Base-by-base conservation (phyloP, 208 protist species). In the Angomonas ambiguus region DNA sequence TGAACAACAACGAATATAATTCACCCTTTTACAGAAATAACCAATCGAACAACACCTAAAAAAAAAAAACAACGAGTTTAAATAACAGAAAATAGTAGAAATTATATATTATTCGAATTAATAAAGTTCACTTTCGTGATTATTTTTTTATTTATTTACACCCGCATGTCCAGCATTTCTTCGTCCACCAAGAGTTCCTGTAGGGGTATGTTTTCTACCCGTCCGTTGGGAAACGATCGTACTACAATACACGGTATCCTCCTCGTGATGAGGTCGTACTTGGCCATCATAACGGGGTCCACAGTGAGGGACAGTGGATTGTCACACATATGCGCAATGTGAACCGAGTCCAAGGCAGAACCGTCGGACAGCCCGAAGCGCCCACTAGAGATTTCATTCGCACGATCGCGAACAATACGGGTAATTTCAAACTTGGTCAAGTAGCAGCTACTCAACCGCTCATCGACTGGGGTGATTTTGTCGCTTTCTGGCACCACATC, bases 401-500 rank as follows among this genome's bases (percentile, higher is more conserved):
- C 91, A 22, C 91, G 82, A 69, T 93, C 87, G 1, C 91, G 83
- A 27, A 96, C 41, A 31, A 96, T 80, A 33, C 83, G 80, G 6
- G 85, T 82, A 8, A 96, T 67, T 31, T 96, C 91, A 65, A 91
- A 96, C 60, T 92, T 92, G 3, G 84, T 96, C 41, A 96, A 71
- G 63, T 88, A 96, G 10, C 78, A 68, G 25, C 79, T 77, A 48
- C 81, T 93, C 38, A 71, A 76, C 13, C 91, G 71, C 45, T 92
- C 79, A 31, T 70, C 64, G 18, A 76, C 49, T 8, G 91, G 91
- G n/a, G 91, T 96, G 27, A 93, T 75, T 0, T 16, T 24, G 8
- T 49, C 58, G 3, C 8, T 5, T 1, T 63, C 58, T 1, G 6
- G 2, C 3, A 38, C 16, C 1, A 63, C 2, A 45, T 49, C 38